phyloP scores from a whole-genome alignment of 1,139 yeast genomes.

The Eremothecium sinecaudum region DNA sequence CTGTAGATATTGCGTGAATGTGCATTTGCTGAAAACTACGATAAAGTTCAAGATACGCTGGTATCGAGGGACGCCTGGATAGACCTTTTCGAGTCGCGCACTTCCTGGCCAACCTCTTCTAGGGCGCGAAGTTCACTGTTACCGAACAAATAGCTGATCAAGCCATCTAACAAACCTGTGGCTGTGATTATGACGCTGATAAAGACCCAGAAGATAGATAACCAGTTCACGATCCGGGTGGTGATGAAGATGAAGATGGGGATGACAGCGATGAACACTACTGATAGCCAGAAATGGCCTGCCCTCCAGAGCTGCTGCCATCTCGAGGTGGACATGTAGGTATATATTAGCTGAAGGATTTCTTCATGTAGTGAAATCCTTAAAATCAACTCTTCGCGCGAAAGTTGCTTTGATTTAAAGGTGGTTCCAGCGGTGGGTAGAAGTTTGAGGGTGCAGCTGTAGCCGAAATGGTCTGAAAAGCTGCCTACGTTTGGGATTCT shows the following conservation, averaged over 20 bases:
- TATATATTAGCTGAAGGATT: slow-evolving; percentile 44
- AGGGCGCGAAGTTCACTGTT: slow-evolving; percentile 70
- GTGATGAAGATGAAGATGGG: slow-evolving; percentile 56
- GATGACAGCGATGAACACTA: slow-evolving; percentile 42
- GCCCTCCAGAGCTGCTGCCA: slow-evolving; percentile 60
- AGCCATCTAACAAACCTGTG: slow-evolving; percentile 66
- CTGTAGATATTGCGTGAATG: too few relatives aligned
- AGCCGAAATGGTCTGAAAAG: slow-evolving; percentile 90
- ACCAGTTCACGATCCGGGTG: slow-evolving; percentile 45
- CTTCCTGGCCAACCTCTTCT: slow-evolving; percentile 56
- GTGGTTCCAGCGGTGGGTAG: slow-evolving; percentile 12
- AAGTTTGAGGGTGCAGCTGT: slow-evolving; percentile 45
- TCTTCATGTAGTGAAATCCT: slow-evolving; percentile 44
- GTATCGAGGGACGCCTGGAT: slow-evolving; percentile 12
- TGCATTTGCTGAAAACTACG: too few relatives aligned
- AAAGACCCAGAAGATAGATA: slow-evolving; percentile 49
- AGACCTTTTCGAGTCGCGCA: slow-evolving; percentile 37
- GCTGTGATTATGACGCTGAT: slow-evolving; percentile 44
- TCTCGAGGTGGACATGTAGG: slow-evolving; percentile 46
- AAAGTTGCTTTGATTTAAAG: slow-evolving; percentile 6
- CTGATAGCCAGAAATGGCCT: slow-evolving; percentile 52
- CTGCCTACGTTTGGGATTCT: slow-evolving; percentile 54
- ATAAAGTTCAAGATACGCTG: too few relatives aligned
- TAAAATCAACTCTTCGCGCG: slow-evolving; percentile 17
- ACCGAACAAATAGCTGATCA: slow-evolving; percentile 72